Evolutionary conservation across 2,329 filamentous ascomycete species (phyloP).

Genomic region (Leptographium lundbergii): DNA sequence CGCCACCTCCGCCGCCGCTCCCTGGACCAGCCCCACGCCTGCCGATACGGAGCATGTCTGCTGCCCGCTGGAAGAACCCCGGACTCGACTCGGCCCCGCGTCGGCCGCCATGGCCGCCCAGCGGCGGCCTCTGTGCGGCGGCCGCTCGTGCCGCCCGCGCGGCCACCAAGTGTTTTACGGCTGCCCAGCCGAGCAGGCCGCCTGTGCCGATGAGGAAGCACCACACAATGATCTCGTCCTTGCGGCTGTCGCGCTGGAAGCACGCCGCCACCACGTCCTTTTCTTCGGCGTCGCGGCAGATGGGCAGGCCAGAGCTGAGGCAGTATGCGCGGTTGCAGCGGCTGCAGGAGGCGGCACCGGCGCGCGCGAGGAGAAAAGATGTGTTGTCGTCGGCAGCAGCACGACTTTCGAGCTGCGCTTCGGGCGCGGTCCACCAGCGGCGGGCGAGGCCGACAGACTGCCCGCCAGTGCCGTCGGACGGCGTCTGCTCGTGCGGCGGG

Average conservation of each 20-base stretch:
- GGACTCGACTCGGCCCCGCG: background rate
- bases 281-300: slow-evolving; percentile 49
- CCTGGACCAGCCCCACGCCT: background rate
- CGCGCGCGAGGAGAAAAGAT: slow-evolving; percentile 14
- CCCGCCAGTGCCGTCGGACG: slow-evolving; percentile 14
- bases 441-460: slow-evolving; percentile 9
- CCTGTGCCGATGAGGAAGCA: slow-evolving; percentile 47
- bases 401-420: too few species aligned
- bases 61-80: background rate
- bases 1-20: background rate
- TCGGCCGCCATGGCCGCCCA: slow-evolving; percentile 2
- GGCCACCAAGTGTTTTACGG: slow-evolving; percentile 35
- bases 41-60: background rate
- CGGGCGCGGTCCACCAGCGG: background rate
- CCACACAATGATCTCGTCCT: slow-evolving; percentile 55
- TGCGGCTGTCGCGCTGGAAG: slow-evolving; percentile 55
- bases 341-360: slow-evolving; percentile 36
- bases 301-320: slow-evolving; percentile 45
- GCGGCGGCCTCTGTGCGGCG: slow-evolving; percentile 1
- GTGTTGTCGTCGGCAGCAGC: background rate
- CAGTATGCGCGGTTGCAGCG: slow-evolving; percentile 56
- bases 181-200: slow-evolving; percentile 48
- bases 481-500: slow-evolving; percentile 24
- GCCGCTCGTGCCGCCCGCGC: slow-evolving; percentile 17
- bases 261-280: slow-evolving; percentile 50